Percentiles rank a stretch among this genome's conserved stretches.
These are phyloP conservation scores for Saturnispora quitensis DNA, from an alignment of 805 yeast species.

Conservation along the genomic window DNA sequence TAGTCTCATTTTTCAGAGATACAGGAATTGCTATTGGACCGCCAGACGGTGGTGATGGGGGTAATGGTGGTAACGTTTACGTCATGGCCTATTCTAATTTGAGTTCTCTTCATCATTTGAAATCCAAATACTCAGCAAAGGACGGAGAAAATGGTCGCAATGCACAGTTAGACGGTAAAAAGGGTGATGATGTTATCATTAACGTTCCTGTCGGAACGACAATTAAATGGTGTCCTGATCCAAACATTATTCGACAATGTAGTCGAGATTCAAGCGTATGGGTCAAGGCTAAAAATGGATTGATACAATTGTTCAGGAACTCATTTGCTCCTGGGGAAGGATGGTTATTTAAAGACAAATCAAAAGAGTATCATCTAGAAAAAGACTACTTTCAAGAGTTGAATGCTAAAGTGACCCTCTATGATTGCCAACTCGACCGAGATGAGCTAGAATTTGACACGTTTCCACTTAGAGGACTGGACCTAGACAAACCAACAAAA, in stretches of 20 bases:
- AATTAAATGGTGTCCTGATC: constrained; percentile 77
- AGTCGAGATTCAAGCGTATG: constrained; percentile 11
- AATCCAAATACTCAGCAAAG: constrained; percentile 59
- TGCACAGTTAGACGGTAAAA: constrained; percentile 77
- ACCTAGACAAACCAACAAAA: constrained; percentile 49
- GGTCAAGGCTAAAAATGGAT: constrained; percentile 15
- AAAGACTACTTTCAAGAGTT: constrained; percentile 60
- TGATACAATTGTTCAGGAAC: constrained; percentile 54
- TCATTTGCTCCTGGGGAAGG: constrained; percentile 67
- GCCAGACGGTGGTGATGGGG: constrained; percentile 99
- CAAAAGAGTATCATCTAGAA: constrained; percentile 56
- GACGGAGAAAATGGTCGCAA: constrained; percentile 66
- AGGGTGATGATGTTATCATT: constrained; percentile 69
- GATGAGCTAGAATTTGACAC: constrained; percentile 56
- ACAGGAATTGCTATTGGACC: constrained; percentile 84
- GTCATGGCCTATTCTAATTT: constrained; percentile 70
- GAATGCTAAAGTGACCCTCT: constrained; percentile 52
- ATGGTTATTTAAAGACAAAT: constrained; percentile 80
- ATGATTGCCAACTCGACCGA: constrained; percentile 48
- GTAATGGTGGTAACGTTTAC: constrained; percentile 81
- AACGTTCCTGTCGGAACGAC: constrained; percentile 91
- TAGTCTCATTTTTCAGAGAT: constrained; percentile 77
- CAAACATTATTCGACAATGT: constrained; percentile 32
- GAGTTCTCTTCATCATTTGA: constrained; percentile 61
- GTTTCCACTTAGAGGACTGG: constrained; percentile 78